These are phyloP conservation scores for Xanthoconium stramineum DNA, from an alignment of 768 basidiomycete species.

Conservation along the genomic window DNA sequence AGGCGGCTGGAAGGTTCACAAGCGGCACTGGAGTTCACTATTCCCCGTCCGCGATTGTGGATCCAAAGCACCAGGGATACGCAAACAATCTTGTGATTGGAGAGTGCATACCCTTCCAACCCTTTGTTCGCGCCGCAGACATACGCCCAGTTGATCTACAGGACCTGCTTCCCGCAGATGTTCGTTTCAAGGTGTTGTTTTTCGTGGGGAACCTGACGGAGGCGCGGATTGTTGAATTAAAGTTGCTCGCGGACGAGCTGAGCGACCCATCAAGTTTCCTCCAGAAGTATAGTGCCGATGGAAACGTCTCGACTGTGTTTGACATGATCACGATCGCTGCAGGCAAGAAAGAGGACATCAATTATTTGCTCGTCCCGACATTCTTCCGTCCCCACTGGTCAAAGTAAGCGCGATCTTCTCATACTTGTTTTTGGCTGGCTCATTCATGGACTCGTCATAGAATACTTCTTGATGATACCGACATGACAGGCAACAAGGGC, in stretches of 20 bases:
- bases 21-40: conserved; percentile 39
- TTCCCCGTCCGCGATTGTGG: too few relatives aligned
- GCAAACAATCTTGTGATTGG: conserved; percentile 35
- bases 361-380: too few relatives aligned
- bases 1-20: conserved; percentile 35
- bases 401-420: conserved; percentile 30
- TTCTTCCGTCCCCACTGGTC: too few relatives aligned
- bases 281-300: too few relatives aligned
- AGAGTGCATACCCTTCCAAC: conserved; percentile 36
- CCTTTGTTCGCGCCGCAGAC: too few relatives aligned
- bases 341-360: too few relatives aligned
- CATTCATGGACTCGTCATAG: conserved; percentile 16
- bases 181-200: too few relatives aligned
- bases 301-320: too few relatives aligned
- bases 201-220: too few relatives aligned
- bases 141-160: conserved; percentile 39
- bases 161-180: conserved; percentile 29
- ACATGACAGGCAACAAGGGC: conserved; percentile 32
- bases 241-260: conserved; percentile 27
- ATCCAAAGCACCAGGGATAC: conserved; percentile 27
- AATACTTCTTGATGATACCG: conserved; percentile 35
- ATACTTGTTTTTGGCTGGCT: neutral
- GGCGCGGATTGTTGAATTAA: conserved; percentile 19
- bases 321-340: too few relatives aligned
- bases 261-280: too few relatives aligned